A percentile compares a stretch with the other conserved stretches of the same genome.
phyloP scores from a whole-genome alignment of 2,329 filamentous ascomycete genomes.

The Hymenoscyphus albidus region DNA sequence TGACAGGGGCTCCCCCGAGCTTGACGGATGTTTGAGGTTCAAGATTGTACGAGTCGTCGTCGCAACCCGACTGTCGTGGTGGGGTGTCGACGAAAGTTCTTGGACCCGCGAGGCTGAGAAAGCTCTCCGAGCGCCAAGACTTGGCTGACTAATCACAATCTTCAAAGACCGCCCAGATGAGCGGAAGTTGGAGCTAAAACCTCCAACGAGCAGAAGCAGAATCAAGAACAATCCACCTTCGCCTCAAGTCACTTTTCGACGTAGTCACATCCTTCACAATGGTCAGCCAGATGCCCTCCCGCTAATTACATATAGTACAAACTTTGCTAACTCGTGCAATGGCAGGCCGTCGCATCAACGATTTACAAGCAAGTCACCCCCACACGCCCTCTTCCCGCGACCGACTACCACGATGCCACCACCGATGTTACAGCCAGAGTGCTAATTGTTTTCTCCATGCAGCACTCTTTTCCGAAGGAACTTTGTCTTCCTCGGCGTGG shows the following conservation, averaged over 20 bases:
- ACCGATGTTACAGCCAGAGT: not conserved
- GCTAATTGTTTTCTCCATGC: constrained; percentile 26
- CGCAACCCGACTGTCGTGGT: not conserved
- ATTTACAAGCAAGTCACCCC: constrained; percentile 34
- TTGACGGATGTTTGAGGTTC: not conserved
- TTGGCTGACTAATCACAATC: not conserved
- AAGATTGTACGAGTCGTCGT: not conserved
- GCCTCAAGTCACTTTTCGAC: constrained; percentile 11
- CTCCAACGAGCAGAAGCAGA: constrained; percentile 4
- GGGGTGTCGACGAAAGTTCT: not conserved
- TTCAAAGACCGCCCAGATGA: not conserved
- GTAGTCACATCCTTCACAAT: constrained; percentile 29
- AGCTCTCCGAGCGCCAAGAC: constrained; percentile 1
- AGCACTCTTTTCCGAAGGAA: constrained; percentile 86
- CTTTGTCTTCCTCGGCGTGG: constrained; percentile 77
- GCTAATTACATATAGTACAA: not conserved
- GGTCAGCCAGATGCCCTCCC: constrained; percentile 22
- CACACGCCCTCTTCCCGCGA: constrained; percentile 1
- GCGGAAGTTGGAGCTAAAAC: constrained; percentile 11
- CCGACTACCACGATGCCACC: not conserved
- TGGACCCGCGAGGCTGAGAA: constrained; percentile 7
- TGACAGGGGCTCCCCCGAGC: not conserved
- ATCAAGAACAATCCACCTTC: not conserved
- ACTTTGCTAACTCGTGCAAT: constrained; percentile 27
- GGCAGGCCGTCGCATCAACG: constrained; percentile 30